A percentile compares a stretch with the other conserved stretches of the same genome.
Conservation (phyloP, 345 rosid genomes). For the Abelmoschus esculentus region DNA sequence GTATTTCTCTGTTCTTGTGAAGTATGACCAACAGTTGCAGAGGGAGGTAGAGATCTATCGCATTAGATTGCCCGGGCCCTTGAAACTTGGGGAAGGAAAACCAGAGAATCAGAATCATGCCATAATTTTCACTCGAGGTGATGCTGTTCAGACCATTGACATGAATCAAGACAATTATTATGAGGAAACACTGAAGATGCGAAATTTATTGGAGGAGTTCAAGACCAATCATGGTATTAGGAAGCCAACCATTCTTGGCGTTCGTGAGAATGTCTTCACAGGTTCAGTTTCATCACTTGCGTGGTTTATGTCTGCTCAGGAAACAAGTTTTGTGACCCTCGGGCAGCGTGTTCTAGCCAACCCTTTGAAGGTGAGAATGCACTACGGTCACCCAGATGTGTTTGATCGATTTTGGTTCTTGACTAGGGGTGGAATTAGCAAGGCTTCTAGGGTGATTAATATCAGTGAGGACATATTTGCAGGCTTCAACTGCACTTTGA, state of each 20-base stretch:
- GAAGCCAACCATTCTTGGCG: slow-evolving; percentile 83
- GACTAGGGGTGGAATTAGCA: slow-evolving; percentile 82
- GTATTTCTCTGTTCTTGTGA: slow-evolving; percentile 77
- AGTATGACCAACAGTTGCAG: slow-evolving; percentile 59
- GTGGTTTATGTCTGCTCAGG: slow-evolving; percentile 92
- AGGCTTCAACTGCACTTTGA: slow-evolving; percentile 79
- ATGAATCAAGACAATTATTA: slow-evolving; percentile 94
- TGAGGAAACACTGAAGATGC: slow-evolving; percentile 90
- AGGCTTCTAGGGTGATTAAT: slow-evolving; percentile 80
- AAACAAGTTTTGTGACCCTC: slow-evolving; percentile 76
- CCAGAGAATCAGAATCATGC: slow-evolving; percentile 98
- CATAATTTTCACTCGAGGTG: slow-evolving; percentile 86
- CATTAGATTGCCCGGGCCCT: slow-evolving; percentile 77
- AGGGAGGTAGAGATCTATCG: slow-evolving; percentile 85
- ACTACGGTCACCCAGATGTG: slow-evolving; percentile 92
- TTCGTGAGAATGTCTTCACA: slow-evolving; percentile 81
- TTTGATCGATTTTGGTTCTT: slow-evolving; percentile 89
- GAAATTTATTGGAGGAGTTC: slow-evolving; percentile 84
- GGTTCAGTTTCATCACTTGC: slow-evolving; percentile 94
- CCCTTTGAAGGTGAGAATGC: slow-evolving; percentile 86
- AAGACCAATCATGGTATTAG: slow-evolving; percentile 59
- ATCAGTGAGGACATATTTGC: slow-evolving; percentile 95
- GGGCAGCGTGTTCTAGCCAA: slow-evolving; percentile 93
- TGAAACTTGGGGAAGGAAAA: slow-evolving; percentile 91
- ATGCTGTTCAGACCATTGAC: slow-evolving; percentile 89